Percentiles rank a stretch among this genome's conserved stretches.
phyloP scores from a whole-genome alignment of 176 grass and related monocot genomes.

The Neostapfia colusana region DNA sequence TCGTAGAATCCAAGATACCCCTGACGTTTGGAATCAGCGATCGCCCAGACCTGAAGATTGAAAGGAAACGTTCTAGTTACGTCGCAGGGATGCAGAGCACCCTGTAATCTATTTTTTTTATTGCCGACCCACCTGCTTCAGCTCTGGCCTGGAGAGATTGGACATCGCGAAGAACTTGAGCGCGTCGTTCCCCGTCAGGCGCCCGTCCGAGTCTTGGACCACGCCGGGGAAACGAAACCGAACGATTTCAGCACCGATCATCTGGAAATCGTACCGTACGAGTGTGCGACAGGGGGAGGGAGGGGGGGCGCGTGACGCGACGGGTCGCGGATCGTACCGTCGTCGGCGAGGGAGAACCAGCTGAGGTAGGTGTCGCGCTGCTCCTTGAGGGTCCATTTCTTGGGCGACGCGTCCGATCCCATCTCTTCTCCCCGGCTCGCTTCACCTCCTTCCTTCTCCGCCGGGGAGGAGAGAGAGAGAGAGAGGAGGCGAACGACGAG shows the following conservation, averaged over 20 bases:
- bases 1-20: slow-evolving; percentile 76
- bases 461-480: slow-evolving; percentile 7
- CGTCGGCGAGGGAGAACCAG: slow-evolving; percentile 64
- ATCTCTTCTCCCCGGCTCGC: slow-evolving; percentile 32
- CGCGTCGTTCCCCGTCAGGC: slow-evolving; percentile 74
- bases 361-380: slow-evolving; percentile 55
- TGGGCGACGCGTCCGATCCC: slow-evolving; percentile 41
- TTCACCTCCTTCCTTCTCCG: slow-evolving; percentile 2
- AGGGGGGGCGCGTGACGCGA: background rate
- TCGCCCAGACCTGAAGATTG: slow-evolving; percentile 60
- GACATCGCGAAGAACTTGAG: slow-evolving; percentile 94
- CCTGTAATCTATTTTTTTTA: no score
- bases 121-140: slow-evolving; percentile 59
- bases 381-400: slow-evolving; percentile 45
- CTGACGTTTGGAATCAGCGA: slow-evolving; percentile 76
- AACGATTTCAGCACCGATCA: background rate
- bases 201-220: slow-evolving; percentile 63
- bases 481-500: background rate
- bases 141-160: slow-evolving; percentile 69
- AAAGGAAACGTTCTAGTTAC: background rate
- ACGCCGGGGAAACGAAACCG: background rate
- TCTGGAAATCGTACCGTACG: background rate
- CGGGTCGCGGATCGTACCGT: slow-evolving; percentile 28
- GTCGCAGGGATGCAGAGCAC: background rate
- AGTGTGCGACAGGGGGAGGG: no score